Percentiles rank a stretch among this genome's conserved stretches.
These are phyloP conservation scores for Pythium aquatile DNA, from an alignment of 352 stramenopile species.

Conservation along the genomic window DNA sequence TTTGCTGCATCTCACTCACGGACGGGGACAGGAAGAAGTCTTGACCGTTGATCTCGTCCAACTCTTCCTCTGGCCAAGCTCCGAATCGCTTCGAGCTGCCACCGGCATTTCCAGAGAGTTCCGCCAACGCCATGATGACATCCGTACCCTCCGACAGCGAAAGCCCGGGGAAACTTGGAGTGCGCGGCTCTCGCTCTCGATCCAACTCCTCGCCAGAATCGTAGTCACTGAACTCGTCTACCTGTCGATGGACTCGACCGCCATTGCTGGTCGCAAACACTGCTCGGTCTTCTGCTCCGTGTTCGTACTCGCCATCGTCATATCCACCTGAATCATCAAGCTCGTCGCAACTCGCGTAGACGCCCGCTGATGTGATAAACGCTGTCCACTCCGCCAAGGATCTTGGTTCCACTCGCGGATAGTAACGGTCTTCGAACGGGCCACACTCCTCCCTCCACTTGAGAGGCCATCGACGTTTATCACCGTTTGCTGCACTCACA, in stretches of 20 bases:
- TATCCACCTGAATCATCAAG: slow-evolving; percentile 35
- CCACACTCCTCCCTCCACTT: slow-evolving; percentile 80
- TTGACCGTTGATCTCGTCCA: slow-evolving; percentile 57
- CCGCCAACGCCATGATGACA: slow-evolving; percentile 68
- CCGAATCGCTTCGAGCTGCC: slow-evolving; percentile 43
- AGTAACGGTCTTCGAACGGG: slow-evolving; percentile 61
- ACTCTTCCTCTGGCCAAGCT: slow-evolving; percentile 42
- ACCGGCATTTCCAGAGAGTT: slow-evolving; percentile 39
- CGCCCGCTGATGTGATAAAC: slow-evolving; percentile 63
- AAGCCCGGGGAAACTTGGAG: slow-evolving; percentile 39
- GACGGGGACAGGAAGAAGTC: slow-evolving; percentile 85
- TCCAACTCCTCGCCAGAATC: neutral
- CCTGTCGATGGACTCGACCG: slow-evolving; percentile 20
- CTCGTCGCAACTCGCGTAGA: slow-evolving; percentile 66
- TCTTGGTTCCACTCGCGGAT: slow-evolving; percentile 54
- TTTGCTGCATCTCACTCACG: slow-evolving; percentile 84
- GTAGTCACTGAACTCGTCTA: neutral
- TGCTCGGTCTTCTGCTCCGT: neutral
- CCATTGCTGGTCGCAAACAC: neutral
- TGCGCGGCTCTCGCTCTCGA: neutral
- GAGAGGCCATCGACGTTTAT: slow-evolving; percentile 58
- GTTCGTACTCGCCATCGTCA: slow-evolving; percentile 28
- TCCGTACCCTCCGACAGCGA: slow-evolving; percentile 76
- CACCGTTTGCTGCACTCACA: slow-evolving; percentile 27
- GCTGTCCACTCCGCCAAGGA: slow-evolving; percentile 76